phyloP scores from a whole-genome alignment of 345 rosid genomes.

The Firmiana major region DNA sequence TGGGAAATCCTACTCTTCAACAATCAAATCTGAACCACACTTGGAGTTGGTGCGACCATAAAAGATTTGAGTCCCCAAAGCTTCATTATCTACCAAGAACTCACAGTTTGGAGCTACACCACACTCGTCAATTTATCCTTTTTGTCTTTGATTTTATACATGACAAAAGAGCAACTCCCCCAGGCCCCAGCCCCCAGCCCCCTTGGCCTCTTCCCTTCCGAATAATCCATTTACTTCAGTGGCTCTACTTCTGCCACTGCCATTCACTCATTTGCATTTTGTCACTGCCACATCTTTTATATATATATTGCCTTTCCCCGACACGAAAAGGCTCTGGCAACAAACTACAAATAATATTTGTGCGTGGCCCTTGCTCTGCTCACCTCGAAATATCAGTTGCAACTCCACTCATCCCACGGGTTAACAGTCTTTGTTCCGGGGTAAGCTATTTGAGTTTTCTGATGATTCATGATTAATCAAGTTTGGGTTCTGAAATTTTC shows the following conservation, averaged over 20 bases:
- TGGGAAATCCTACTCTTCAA: neutral
- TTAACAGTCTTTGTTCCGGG: neutral
- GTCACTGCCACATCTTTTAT: neutral
- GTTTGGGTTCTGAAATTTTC: neutral
- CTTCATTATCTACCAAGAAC: neutral
- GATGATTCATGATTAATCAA: neutral
- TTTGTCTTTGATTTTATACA: neutral
- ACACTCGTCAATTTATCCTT: slow-evolving; percentile 43
- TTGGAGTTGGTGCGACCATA: neutral
- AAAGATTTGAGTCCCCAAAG: neutral
- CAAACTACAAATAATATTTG: neutral
- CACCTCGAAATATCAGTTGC: neutral
- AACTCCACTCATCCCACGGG: neutral
- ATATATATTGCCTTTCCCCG: neutral
- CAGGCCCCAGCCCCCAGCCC: no score
- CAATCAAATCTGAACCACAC: slow-evolving; percentile 11
- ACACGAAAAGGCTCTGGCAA: neutral
- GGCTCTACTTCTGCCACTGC: slow-evolving; percentile 38
- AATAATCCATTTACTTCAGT: slow-evolving; percentile 38
- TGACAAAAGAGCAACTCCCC: neutral
- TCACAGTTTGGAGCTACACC: slow-evolving; percentile 41
- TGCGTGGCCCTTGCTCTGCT: neutral
- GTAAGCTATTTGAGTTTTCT: no score
- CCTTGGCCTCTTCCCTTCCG: neutral
- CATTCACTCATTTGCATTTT: neutral